Evolutionary conservation across 805 yeast genomes (phyloP), one percentile per base, ranked within the genome.

Genomic region (Ogataea populi-albae): DNA sequence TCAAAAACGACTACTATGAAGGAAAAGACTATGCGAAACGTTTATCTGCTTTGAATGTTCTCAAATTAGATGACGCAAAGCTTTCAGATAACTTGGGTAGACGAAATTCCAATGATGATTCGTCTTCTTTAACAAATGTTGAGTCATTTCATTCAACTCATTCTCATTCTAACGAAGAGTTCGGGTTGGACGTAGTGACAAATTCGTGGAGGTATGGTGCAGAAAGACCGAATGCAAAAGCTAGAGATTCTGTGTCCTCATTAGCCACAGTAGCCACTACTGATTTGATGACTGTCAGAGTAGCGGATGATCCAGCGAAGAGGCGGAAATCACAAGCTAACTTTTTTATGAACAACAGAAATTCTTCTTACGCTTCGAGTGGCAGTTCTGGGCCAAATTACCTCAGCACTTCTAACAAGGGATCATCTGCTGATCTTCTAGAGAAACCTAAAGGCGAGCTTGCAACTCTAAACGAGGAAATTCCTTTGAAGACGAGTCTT

Each of bases 261-360:
- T 52, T 83, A 38, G 88, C 87, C 18, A 87, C 96, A 0, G 89
- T 89, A 22, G 79, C 89, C 21, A 86, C 96, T 1, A 86, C 81
- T 33, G 91, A 86, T 55, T 71, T 88, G 30, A 71, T 87, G 53
- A 82, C 86, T 4, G 86, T 88, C 24, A 73, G 87, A 51, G 67
- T 87, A 26, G 87, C 84, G 3, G 84, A 81, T 24, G 84, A 80
- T 41, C 64, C 63, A 20, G 58, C 59, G 24, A 53, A 70, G 18
- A 62, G 63, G 24, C 67, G 70, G 41, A 51, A 50, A 34, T 55
- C 64, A 23, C 66, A 61, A 42, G 28, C 56, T 37, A 40, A 52
- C 34, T 46, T 54, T 41, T 40, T 54, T 8, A 61, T 5, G 69
- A 71, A 43, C 49, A 67, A 37, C 73, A 69, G 47, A 18, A 37